Percentiles rank a stretch among this genome's conserved stretches.
These are phyloP conservation scores for Whalleya microplaca DNA, from an alignment of 2,329 filamentous ascomycete genomes.

Conservation along the genomic window DNA sequence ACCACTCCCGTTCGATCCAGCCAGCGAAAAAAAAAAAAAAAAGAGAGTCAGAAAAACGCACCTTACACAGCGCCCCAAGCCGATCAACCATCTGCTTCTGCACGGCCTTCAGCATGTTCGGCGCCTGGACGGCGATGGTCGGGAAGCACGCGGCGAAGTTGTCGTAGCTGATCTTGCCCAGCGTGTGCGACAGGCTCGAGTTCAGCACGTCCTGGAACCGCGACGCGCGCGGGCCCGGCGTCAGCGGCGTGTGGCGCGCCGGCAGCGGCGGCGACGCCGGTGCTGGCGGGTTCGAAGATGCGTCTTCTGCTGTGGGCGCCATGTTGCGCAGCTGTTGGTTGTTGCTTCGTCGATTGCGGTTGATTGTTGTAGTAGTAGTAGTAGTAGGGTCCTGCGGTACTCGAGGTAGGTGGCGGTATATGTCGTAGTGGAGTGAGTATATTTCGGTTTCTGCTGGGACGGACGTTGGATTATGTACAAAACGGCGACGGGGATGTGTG, in stretches of 20 bases:
- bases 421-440: not conserved
- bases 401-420: not conserved
- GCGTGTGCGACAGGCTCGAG: conserved; percentile 55
- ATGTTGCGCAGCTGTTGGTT: not conserved
- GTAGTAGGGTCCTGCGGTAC: no score
- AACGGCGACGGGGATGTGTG: not conserved
- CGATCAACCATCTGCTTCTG: conserved; percentile 62
- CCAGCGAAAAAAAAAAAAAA: not conserved
- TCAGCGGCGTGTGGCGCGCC: conserved; percentile 45
- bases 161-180: conserved; percentile 58
- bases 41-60: conserved; percentile 31
- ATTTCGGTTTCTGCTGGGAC: not conserved
- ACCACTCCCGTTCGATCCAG: conserved; percentile 1
- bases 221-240: conserved; percentile 60
- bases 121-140: conserved; percentile 56
- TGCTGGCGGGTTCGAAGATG: conserved; percentile 3
- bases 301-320: not conserved
- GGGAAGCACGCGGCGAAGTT: conserved; percentile 66
- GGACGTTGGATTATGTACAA: not conserved
- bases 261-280: conserved; percentile 38
- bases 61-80: conserved; percentile 56
- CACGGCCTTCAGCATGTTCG: conserved; percentile 55
- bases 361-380: no score
- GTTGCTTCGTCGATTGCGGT: not conserved
- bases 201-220: conserved; percentile 59